phyloP scores from a whole-genome alignment of 768 basidiomycete genomes.

The Tylopilus sp. region DNA sequence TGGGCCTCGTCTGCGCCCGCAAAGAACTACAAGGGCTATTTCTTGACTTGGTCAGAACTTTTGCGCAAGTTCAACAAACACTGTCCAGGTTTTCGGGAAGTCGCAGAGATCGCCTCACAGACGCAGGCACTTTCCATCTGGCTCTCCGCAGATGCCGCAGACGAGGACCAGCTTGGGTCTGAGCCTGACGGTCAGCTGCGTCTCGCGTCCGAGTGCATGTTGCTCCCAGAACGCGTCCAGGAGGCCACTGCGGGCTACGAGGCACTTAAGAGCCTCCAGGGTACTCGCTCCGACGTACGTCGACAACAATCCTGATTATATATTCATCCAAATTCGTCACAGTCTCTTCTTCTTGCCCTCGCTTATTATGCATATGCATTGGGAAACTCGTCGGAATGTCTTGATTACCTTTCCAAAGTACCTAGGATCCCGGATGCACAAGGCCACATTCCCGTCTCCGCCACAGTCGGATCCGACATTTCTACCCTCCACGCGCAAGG shows the following conservation, averaged over 20 bases:
- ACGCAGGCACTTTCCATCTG: conserved; percentile 63
- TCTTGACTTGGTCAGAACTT: conserved; percentile 72
- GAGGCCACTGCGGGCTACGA: conserved; percentile 59
- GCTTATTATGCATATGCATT: conserved; percentile 83
- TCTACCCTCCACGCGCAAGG: conserved; percentile 37
- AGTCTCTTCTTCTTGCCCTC: conserved; percentile 67
- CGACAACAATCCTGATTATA: background rate
- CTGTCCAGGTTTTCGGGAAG: conserved; percentile 55
- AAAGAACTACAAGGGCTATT: conserved; percentile 48
- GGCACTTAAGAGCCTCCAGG: conserved; percentile 46
- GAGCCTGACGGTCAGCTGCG: conserved; percentile 33
- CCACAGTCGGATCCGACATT: conserved; percentile 40
- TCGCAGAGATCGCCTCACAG: conserved; percentile 64
- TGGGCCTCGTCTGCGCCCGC: conserved; percentile 67
- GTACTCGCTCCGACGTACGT: conserved; percentile 59
- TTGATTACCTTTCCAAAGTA: conserved; percentile 54
- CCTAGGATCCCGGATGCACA: conserved; percentile 53
- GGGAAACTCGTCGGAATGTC: conserved; percentile 59
- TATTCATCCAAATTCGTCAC: conserved; percentile 8
- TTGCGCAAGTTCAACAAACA: conserved; percentile 88
- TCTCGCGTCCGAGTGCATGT: conserved; percentile 55
- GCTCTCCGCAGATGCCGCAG: conserved; percentile 43
- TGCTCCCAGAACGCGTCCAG: conserved; percentile 51
- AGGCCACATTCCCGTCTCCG: conserved; percentile 46
- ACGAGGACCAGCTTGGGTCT: conserved; percentile 56